A percentile compares a stretch with the other conserved stretches of the same genome.
phyloP scores from a whole-genome alignment of 192 early-diverging fungal species.

The Coemansia sp. region DNA sequence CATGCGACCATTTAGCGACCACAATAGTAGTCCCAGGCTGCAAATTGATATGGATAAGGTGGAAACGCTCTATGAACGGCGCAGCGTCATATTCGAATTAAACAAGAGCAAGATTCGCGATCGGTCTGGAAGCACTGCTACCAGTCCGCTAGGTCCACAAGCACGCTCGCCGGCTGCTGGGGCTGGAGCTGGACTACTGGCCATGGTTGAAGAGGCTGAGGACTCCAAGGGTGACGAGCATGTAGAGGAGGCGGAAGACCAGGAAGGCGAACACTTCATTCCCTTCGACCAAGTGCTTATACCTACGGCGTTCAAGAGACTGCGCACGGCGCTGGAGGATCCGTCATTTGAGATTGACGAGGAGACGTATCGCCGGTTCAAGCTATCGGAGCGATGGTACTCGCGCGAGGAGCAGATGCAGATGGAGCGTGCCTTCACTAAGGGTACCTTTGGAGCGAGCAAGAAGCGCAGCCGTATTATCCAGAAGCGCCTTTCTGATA shows the following conservation, averaged over 20 bases:
- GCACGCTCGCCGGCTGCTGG: background rate
- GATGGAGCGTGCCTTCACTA: conserved; percentile 30
- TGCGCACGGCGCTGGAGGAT: conserved; percentile 42
- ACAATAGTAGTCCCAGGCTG: conserved; percentile 37
- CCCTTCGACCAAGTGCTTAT: conserved; percentile 56
- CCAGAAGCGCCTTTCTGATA: conserved; percentile 16
- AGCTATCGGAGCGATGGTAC: conserved; percentile 56
- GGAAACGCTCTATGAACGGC: conserved; percentile 39
- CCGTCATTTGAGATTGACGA: conserved; percentile 48
- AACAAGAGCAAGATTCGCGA: conserved; percentile 38
- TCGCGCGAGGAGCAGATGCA: conserved; percentile 47
- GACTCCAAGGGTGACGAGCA: conserved; percentile 13
- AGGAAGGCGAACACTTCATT: conserved; percentile 37
- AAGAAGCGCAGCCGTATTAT: conserved; percentile 17
- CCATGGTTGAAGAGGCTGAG: conserved; percentile 4
- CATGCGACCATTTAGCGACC: conserved; percentile 34
- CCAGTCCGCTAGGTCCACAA: background rate
- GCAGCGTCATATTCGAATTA: conserved; percentile 47
- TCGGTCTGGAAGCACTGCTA: background rate
- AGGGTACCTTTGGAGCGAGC: conserved; percentile 37
- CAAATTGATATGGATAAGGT: conserved; percentile 52
- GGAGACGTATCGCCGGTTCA: conserved; percentile 49
- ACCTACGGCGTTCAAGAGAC: conserved; percentile 54
- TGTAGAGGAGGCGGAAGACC: conserved; percentile 11
- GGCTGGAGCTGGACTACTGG: background rate